Base-by-base conservation (phyloP, 306 rosid species). In the Sophora flavescens region DNA sequence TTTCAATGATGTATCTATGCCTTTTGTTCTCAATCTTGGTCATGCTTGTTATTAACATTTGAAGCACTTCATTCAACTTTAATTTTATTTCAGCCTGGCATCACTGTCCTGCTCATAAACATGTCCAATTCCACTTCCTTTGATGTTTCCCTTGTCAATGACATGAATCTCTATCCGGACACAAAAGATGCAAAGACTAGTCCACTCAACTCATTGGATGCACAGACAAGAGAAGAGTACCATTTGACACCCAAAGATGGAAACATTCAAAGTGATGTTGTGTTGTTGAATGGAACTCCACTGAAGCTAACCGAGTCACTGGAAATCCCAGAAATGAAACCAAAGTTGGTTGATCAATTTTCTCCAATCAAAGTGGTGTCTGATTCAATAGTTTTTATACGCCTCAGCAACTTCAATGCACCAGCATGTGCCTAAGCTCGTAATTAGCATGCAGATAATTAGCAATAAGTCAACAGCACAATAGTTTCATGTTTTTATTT, bases 211-310 rank as follows among this genome's bases (percentile, higher is more conserved):
- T 52, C 22, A 22, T 22, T 28, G 1, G 36, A n/a, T 10, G 4
- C 59, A 39, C 4, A 30, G 12, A 63, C 6, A 59, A 86, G 87
- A 47, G 89, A 91, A 78, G 95, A 88, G 81, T 89, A 86, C 57
- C 93, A 91, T 83, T 78, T 88, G 69, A 91, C 84, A 0, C 89
- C 97, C 0, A 82, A 85, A 82, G 85, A 72, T 38, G 91, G 93
- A 0, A 68, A 89, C 16, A 71, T 89, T 69, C 84, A 78, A 30
- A 88, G 91, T 58, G 74, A 86, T 6, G 85, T 86, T 32, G 47
- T 88, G 63, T 63, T 86, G 26, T 69, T 89, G 57, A 87, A 85
- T 62, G 95, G 91, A 75, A 71, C 63, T 48, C 90, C 93, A 39
- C 9, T 86, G 30, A 28, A 53, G 38, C 75, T 89, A 1, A 86